Percentiles rank a stretch among this genome's conserved stretches.
These are phyloP conservation scores for Heliocybe sulcata DNA, from an alignment of 1,284 basidiomycete species.

Conservation along the genomic window DNA sequence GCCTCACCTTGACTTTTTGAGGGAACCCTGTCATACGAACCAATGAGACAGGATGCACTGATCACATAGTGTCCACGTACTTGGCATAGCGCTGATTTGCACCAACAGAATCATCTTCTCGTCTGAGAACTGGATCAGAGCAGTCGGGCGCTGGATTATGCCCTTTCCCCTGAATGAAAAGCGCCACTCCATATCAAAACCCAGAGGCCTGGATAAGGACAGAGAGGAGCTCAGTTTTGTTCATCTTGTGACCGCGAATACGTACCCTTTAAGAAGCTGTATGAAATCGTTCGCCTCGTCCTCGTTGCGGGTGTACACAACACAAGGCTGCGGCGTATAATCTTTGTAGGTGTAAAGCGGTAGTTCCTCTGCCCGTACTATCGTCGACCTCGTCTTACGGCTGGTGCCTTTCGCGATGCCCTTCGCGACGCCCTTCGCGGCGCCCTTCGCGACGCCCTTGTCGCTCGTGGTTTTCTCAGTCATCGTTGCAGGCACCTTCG, in stretches of 20 bases:
- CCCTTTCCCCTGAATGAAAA: neutral
- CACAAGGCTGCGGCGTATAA: conserved; percentile 24
- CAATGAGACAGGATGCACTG: neutral
- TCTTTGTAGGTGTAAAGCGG: conserved; percentile 35
- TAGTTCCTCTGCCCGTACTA: conserved; percentile 4
- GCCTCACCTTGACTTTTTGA: conserved; percentile 29
- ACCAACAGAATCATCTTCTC: neutral
- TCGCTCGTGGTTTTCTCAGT: too few relatives aligned
- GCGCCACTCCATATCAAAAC: too few relatives aligned
- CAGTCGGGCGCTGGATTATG: neutral
- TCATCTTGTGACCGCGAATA: neutral
- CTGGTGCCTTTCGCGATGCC: neutral
- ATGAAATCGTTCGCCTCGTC: conserved; percentile 36
- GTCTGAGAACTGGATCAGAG: neutral
- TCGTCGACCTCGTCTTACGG: neutral
- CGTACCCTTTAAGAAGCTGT: conserved; percentile 30
- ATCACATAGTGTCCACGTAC: neutral
- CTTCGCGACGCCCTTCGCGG: neutral
- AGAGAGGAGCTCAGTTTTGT: too few relatives aligned
- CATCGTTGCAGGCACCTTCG: neutral
- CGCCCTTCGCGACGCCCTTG: too few relatives aligned
- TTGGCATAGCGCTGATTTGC: neutral
- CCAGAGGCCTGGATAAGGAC: too few relatives aligned
- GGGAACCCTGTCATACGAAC: conserved; percentile 29
- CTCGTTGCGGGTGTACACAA: conserved; percentile 33